Evolutionary conservation across 169 alveolate genomes (phyloP).

Genomic region (Plasmodium berghei): DNA sequence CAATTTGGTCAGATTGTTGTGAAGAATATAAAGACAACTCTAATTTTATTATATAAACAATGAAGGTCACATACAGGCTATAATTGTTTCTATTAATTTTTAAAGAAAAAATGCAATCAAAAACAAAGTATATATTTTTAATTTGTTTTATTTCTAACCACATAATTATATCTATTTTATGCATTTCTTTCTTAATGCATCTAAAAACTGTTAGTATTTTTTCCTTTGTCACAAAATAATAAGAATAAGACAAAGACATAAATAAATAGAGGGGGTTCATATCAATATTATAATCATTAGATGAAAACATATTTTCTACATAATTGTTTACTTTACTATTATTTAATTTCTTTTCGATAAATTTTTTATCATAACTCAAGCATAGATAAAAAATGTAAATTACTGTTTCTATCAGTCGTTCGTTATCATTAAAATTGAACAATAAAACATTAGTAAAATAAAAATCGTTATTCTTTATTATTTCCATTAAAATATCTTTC

Average conservation of each 20-base stretch:
- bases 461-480: conserved; percentile 53
- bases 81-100: conserved; percentile 19
- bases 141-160: conserved; percentile 64
- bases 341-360: conserved; percentile 47
- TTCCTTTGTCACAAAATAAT: conserved; percentile 58
- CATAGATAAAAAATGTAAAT: conserved; percentile 63
- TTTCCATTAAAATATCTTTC: conserved; percentile 53
- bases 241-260: conserved; percentile 67
- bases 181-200: conserved; percentile 53
- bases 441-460: conserved; percentile 55
- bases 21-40: conserved; percentile 63
- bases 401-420: conserved; percentile 60
- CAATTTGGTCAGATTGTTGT: conserved; percentile 11
- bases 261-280: conserved; percentile 64
- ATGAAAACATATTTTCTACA: conserved; percentile 53
- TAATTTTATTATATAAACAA: conserved; percentile 42
- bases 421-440: conserved; percentile 74
- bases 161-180: conserved; percentile 31
- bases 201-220: conserved; percentile 33
- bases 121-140: conserved; percentile 59
- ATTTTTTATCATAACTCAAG: conserved; percentile 39
- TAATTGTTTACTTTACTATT: conserved; percentile 35
- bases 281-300: conserved; percentile 25
- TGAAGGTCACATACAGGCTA: conserved; percentile 30
- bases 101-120: conserved; percentile 61